Percentiles rank a stretch among this genome's conserved stretches.
Evolutionary conservation across 2,329 filamentous ascomycete genomes (phyloP).

Genomic region (Drechslerella dactyloides): DNA sequence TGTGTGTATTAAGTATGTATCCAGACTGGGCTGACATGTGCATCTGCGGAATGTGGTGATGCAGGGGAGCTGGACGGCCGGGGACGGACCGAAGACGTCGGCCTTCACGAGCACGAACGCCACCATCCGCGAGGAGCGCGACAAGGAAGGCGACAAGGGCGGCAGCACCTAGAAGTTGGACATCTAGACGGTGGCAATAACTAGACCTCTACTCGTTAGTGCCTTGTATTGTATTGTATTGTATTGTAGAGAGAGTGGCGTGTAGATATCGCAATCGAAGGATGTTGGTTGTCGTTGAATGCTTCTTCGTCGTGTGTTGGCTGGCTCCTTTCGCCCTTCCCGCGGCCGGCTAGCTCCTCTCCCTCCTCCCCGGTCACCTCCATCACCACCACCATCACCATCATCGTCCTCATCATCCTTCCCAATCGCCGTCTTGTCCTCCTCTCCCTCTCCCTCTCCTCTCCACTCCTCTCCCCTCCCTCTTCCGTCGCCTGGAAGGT

Average conservation of each 20-base stretch:
- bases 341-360: neutral
- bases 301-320: neutral
- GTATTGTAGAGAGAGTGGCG: too few species aligned
- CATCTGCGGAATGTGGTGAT: too few species aligned
- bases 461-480: conserved; percentile 2
- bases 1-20: too few species aligned
- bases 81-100: neutral
- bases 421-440: neutral
- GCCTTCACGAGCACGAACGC: neutral
- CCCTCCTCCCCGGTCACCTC: neutral
- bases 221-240: too few species aligned
- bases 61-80: neutral
- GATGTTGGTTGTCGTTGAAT: too few species aligned
- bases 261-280: too few species aligned
- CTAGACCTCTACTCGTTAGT: neutral
- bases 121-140: neutral
- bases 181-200: neutral
- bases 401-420: neutral
- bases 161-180: neutral
- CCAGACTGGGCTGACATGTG: too few species aligned
- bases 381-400: neutral
- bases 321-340: neutral
- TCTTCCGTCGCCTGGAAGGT: conserved; percentile 7
- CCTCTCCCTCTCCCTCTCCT: neutral
- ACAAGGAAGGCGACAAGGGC: neutral